Percentiles rank a stretch among this genome's conserved stretches.
Evolutionary conservation across 345 rosid species (phyloP).

Genomic region (Diplotaxis tenuifolia): DNA sequence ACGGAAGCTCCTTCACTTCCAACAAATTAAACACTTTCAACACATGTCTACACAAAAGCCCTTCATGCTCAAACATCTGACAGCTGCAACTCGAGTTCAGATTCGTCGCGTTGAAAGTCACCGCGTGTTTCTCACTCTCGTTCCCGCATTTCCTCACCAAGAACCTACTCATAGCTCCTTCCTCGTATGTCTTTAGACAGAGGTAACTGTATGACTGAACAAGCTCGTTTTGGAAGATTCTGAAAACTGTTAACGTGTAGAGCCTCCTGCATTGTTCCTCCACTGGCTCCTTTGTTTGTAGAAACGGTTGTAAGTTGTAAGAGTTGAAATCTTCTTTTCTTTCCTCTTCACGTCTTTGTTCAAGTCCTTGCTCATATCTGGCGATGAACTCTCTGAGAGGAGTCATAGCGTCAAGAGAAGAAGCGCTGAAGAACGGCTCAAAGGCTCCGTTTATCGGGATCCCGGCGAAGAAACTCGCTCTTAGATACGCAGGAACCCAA

Average conservation of each 20-base stretch:
- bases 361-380: slow-evolving; percentile 62
- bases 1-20: slow-evolving; percentile 69
- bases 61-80: slow-evolving; percentile 90
- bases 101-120: slow-evolving; percentile 63
- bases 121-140: slow-evolving; percentile 64
- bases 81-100: slow-evolving; percentile 74
- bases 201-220: slow-evolving; percentile 60
- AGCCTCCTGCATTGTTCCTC: slow-evolving; percentile 85
- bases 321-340: slow-evolving; percentile 79
- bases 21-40: slow-evolving; percentile 70
- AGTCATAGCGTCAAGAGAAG: slow-evolving; percentile 52
- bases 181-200: slow-evolving; percentile 69
- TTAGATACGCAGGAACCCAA: slow-evolving; percentile 77
- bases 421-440: slow-evolving; percentile 63
- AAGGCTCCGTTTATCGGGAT: slow-evolving; percentile 52
- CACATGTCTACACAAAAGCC: slow-evolving; percentile 75
- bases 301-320: slow-evolving; percentile 58
- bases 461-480: slow-evolving; percentile 76
- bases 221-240: slow-evolving; percentile 77
- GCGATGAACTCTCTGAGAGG: slow-evolving; percentile 60
- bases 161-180: slow-evolving; percentile 67
- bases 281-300: slow-evolving; percentile 73
- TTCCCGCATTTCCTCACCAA: slow-evolving; percentile 65
- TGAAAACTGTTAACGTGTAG: slow-evolving; percentile 67
- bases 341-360: slow-evolving; percentile 73